A percentile compares a stretch with the other conserved stretches of the same genome.
These are phyloP conservation scores for Kwoniella bestiolae DNA, from an alignment of 768 basidiomycete species.

Conservation along the genomic window DNA sequence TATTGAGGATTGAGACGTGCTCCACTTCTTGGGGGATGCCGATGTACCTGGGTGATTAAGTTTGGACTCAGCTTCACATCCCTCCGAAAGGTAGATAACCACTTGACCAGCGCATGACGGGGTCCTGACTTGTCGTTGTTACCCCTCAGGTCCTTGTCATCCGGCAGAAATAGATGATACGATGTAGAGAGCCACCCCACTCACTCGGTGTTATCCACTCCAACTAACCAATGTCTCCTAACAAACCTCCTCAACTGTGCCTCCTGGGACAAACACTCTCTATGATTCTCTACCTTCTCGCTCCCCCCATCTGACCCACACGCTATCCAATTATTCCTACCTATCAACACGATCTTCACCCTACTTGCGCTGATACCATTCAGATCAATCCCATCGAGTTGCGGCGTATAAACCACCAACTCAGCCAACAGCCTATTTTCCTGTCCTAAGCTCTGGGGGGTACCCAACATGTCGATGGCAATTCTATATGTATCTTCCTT, in stretches of 20 bases:
- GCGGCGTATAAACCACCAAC: conserved; percentile 6
- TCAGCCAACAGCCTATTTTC: conserved; percentile 10
- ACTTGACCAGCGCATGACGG: too few relatives aligned
- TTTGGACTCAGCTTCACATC: too few relatives aligned
- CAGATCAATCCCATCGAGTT: conserved; percentile 9
- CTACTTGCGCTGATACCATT: background rate
- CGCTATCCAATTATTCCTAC: background rate
- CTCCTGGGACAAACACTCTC: conserved; percentile 1
- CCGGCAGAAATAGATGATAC: background rate
- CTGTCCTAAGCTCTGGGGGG: conserved; percentile 4
- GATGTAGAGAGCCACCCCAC: background rate
- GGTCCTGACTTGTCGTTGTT: too few relatives aligned
- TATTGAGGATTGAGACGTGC: background rate
- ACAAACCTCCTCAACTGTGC: conserved; percentile 8
- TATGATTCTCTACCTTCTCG: background rate
- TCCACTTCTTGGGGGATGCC: conserved; percentile 1
- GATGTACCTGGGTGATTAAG: conserved; percentile 11
- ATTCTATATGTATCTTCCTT: conserved; percentile 14
- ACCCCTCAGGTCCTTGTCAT: too few relatives aligned
- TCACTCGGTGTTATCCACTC: conserved; percentile 3
- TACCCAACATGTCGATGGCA: background rate
- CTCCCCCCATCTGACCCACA: background rate
- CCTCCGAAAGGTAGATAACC: too few relatives aligned
- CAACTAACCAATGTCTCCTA: conserved; percentile 7
- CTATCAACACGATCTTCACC: conserved; percentile 8